Evolutionary conservation across 2,329 filamentous ascomycete species (phyloP).

Genomic region (Alternaria sp.): DNA sequence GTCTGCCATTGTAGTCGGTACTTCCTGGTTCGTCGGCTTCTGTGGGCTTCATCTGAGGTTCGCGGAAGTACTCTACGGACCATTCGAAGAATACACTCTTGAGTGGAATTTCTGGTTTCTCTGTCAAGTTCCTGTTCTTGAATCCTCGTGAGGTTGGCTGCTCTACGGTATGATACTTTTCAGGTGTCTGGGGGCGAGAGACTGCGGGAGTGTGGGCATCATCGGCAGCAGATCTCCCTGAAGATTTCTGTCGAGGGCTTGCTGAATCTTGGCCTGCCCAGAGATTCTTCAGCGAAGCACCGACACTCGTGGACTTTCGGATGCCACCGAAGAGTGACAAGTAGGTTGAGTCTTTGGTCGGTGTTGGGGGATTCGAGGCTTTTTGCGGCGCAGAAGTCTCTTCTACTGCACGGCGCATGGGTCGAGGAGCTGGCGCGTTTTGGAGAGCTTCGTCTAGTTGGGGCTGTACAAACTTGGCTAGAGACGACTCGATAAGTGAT

Average conservation of each 20-base stretch:
- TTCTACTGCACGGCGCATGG: conserved; percentile 45
- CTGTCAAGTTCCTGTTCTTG: conserved; percentile 64
- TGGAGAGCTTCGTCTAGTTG: conserved; percentile 74
- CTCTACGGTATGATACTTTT: conserved; percentile 72
- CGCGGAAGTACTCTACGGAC: conserved; percentile 96
- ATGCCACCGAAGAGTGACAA: conserved; percentile 62
- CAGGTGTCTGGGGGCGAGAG: conserved; percentile 68
- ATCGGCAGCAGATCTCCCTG: conserved; percentile 56
- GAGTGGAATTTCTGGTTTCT: conserved; percentile 72
- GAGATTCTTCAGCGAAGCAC: conserved; percentile 68
- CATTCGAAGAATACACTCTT: conserved; percentile 88
- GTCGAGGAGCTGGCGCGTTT: conserved; percentile 53
- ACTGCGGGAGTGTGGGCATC: conserved; percentile 73
- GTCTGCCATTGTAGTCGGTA: conserved; percentile 90
- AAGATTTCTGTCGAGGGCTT: conserved; percentile 35
- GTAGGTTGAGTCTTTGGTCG: conserved; percentile 65
- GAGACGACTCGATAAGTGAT: conserved; percentile 75
- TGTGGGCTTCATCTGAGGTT: conserved; percentile 96
- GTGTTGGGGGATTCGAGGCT: conserved; percentile 53
- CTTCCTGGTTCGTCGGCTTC: conserved; percentile 97
- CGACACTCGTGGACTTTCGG: conserved; percentile 68
- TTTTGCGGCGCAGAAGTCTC: conserved; percentile 51
- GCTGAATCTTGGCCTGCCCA: conserved; percentile 51
- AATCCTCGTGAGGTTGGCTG: conserved; percentile 83
- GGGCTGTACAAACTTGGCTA: conserved; percentile 72